Base-by-base conservation (phyloP, 768 basidiomycete genomes). In the Tephrocybe sp. region DNA sequence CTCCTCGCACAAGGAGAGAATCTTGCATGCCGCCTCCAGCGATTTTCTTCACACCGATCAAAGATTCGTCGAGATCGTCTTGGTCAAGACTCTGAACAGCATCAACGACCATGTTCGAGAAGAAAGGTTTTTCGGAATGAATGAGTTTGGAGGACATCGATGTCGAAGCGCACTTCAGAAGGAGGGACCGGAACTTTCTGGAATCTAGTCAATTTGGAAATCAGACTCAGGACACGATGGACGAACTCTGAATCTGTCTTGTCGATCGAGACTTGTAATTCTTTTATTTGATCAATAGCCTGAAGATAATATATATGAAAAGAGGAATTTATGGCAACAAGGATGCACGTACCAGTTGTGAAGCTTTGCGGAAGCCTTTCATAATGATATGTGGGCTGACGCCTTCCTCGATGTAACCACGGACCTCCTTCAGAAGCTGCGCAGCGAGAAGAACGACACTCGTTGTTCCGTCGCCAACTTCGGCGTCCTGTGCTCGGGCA, bases 141-240 rank as follows among this genome's bases (percentile, higher is more conserved):
- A 99, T 98, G 54, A 98, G 83, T 70, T 98, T 99, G 54, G 96
- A 98, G 13, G 97, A 98, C 96, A 98, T 98, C n/a, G 97, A 96
- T 3, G 97, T 99, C 22, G 94, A 87, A 22, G 97, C 97, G 69
- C 94, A 97, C 75, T 97, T 95, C 60, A 97, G 78, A 31, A 98
- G 81, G 19, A 98, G 84, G 55, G 94, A 91, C 42, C 86, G 93
- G 81, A 98, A 97, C 60, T 83, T 83, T 58, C 96, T 98, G 60
- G 6, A 22, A 35, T 47, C 20, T 23, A 57, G 47, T 54, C 51
- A 63, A 46, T 64, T 50, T 14, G 48, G 39, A 13, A 56, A 20
- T 53, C 42, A 56, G 49, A 35, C 36, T 49, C 8, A 14, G 39
- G 26, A 30, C 20, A 58, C 32, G 46, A 52, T 19, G 45, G 31